phyloP scores from a whole-genome alignment of 352 stramenopile species.

The Thalassiosira hispida region DNA sequence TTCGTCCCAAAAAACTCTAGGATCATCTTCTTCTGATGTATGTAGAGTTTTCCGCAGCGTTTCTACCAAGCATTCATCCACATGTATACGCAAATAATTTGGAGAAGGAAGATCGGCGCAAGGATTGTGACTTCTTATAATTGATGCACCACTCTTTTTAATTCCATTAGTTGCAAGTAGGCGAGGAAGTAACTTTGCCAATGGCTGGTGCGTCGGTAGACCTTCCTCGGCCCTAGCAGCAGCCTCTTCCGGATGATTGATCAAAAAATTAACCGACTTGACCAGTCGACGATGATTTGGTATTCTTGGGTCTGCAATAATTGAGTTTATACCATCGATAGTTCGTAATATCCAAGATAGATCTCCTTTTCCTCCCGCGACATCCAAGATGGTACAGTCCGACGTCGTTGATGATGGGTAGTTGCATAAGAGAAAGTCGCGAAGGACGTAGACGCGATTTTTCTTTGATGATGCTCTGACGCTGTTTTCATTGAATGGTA shows the following conservation, averaged over 20 bases:
- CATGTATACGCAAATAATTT: slow-evolving; percentile 58
- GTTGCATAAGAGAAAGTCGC: slow-evolving; percentile 60
- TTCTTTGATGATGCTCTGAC: slow-evolving; percentile 59
- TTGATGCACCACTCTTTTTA: not conserved
- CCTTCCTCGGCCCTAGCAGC: slow-evolving; percentile 47
- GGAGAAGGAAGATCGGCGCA: slow-evolving; percentile 37
- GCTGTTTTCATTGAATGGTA: slow-evolving; percentile 42
- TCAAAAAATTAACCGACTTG: slow-evolving; percentile 66
- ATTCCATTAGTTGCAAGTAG: slow-evolving; percentile 27
- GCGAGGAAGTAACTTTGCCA: slow-evolving; percentile 59
- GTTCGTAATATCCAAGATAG: slow-evolving; percentile 49
- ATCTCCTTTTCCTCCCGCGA: slow-evolving; percentile 61
- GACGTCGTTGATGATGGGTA: slow-evolving; percentile 25
- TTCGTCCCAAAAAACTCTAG: slow-evolving; percentile 37
- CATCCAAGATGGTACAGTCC: slow-evolving; percentile 44
- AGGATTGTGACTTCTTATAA: not conserved
- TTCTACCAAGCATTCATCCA: slow-evolving; percentile 60
- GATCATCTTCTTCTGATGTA: slow-evolving; percentile 8
- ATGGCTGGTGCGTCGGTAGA: slow-evolving; percentile 65
- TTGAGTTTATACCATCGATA: slow-evolving; percentile 56
- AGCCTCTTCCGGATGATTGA: slow-evolving; percentile 60
- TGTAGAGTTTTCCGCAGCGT: slow-evolving; percentile 22
- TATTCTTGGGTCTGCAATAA: slow-evolving; percentile 64
- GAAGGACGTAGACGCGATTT: slow-evolving; percentile 67
- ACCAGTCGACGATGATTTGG: slow-evolving; percentile 57